Evolutionary conservation across 306 rosid genomes (phyloP).

Genomic region (Elaeagnus macrophylla): DNA sequence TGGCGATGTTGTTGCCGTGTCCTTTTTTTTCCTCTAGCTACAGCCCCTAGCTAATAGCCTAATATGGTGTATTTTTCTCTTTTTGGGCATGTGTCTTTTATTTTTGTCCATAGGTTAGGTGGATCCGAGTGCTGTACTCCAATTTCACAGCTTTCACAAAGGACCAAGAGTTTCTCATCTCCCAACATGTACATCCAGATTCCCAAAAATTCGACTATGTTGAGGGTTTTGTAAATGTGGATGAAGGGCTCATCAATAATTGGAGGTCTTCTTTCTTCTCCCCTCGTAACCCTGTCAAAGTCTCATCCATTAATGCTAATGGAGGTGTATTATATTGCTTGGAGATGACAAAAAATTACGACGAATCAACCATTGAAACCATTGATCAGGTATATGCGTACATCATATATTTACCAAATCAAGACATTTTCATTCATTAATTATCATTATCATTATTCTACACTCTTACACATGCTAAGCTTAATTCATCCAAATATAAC

Average conservation of each 20-base stretch:
- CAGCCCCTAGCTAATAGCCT: too few relatives aligned
- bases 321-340: constrained; percentile 85
- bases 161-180: constrained; percentile 81
- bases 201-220: constrained; percentile 71
- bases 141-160: constrained; percentile 52
- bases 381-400: constrained; percentile 54
- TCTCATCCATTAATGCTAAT: constrained; percentile 51
- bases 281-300: constrained; percentile 68
- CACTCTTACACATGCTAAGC: too few relatives aligned
- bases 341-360: constrained; percentile 84
- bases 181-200: constrained; percentile 51
- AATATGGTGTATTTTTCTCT: background rate
- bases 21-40: background rate
- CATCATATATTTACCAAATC: background rate
- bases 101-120: constrained; percentile 55
- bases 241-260: constrained; percentile 79
- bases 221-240: constrained; percentile 92
- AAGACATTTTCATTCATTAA: too few relatives aligned
- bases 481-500: background rate
- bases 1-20: constrained; percentile 37
- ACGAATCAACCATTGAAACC: constrained; percentile 31
- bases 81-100: background rate
- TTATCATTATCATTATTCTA: too few relatives aligned
- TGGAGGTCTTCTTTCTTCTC: constrained; percentile 97
- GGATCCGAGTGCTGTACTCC: constrained; percentile 86